Evolutionary conservation across 257 asterid species (phyloP).

Genomic region (Nicotiana benthamiana): DNA sequence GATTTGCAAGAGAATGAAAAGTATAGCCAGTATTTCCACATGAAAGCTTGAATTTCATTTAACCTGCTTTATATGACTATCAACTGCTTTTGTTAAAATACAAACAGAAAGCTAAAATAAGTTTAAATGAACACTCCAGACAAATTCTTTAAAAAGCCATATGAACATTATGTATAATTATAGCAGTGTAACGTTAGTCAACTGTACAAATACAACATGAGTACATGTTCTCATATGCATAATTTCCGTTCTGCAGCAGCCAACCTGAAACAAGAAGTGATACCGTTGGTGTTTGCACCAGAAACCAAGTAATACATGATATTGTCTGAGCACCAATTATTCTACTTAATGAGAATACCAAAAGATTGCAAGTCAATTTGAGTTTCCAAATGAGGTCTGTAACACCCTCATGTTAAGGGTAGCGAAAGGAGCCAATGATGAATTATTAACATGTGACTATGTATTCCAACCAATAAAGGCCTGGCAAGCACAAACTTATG

Average conservation of each 20-base stretch:
- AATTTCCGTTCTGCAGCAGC: neutral
- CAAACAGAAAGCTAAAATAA: neutral
- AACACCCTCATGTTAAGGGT: neutral
- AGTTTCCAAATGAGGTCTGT: neutral
- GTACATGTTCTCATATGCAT: neutral
- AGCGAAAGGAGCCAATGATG: neutral
- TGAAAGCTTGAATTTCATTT: neutral
- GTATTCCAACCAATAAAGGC: neutral
- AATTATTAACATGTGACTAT: neutral
- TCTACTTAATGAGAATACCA: neutral
- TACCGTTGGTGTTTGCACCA: neutral
- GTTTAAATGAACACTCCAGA: neutral
- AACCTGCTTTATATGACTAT: neutral
- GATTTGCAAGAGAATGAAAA: neutral
- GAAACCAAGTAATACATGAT: neutral
- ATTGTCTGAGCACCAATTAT: neutral
- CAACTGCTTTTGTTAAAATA: neutral
- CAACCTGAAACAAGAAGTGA: constrained; percentile 5
- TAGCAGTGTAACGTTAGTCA: neutral
- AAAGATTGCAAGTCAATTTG: neutral
- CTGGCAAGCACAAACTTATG: neutral
- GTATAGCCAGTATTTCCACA: neutral
- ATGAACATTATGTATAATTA: neutral
- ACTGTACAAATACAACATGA: neutral
- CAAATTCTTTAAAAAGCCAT: neutral